These are phyloP conservation scores for Candida insectalens DNA, from an alignment of 805 yeast genomes.

Conservation along the genomic window DNA sequence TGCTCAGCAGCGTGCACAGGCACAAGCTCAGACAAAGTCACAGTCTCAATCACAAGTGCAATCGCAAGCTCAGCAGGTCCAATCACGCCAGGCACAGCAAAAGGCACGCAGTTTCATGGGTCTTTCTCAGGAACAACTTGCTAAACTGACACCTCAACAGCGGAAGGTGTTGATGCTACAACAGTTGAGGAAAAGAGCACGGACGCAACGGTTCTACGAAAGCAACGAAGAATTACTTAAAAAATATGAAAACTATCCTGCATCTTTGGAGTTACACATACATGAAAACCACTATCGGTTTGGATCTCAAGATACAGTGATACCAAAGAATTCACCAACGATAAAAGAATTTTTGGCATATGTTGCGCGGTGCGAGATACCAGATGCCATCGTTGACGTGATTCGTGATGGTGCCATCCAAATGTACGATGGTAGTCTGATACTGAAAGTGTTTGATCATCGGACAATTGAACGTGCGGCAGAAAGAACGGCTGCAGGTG, in stretches of 20 bases:
- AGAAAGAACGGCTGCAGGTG: slow-evolving; percentile 1
- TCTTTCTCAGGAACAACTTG: slow-evolving; percentile 21
- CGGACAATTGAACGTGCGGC: slow-evolving; percentile 31
- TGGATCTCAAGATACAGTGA: slow-evolving; percentile 80
- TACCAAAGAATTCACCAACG: slow-evolving; percentile 71
- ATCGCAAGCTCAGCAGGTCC: slow-evolving; percentile 14
- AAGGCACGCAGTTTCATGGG: slow-evolving; percentile 17
- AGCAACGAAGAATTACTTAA: slow-evolving; percentile 63
- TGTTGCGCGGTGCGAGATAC: slow-evolving; percentile 74
- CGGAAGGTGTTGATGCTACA: slow-evolving; percentile 33
- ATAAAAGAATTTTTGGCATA: slow-evolving; percentile 72
- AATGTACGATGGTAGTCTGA: slow-evolving; percentile 84
- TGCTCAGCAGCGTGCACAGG: neutral
- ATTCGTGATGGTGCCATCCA: slow-evolving; percentile 77
- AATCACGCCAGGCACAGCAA: slow-evolving; percentile 9
- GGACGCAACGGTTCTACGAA: slow-evolving; percentile 52
- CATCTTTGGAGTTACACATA: slow-evolving; percentile 82
- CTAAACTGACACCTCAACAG: slow-evolving; percentile 28
- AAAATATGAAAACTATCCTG: slow-evolving; percentile 67
- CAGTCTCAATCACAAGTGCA: neutral
- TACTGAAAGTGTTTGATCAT: slow-evolving; percentile 82
- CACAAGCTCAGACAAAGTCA: neutral
- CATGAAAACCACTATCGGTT: slow-evolving; percentile 87
- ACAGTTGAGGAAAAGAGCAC: slow-evolving; percentile 32
- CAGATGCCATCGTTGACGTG: slow-evolving; percentile 83